Conservation (phyloP, 2,329 filamentous ascomycete species). For the Blastomyces gilchristii region DNA sequence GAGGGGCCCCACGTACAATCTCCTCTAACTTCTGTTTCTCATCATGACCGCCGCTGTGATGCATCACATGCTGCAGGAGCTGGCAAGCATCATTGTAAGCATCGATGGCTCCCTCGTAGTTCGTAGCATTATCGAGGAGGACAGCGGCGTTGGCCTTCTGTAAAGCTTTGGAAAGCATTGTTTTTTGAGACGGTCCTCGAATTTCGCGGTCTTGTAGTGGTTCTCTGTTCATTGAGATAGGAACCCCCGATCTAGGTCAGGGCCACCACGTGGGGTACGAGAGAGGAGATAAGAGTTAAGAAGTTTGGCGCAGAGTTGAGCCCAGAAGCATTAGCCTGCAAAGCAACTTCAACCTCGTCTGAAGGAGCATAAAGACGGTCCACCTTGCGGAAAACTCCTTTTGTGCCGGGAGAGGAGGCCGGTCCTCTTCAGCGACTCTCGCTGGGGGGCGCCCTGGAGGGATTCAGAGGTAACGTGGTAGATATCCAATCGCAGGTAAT, state of each 20-base stretch:
- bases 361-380: background rate
- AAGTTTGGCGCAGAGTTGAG: background rate
- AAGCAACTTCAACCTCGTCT: background rate
- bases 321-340: background rate
- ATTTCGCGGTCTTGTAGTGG: slow-evolving; percentile 24
- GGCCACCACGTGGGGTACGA: background rate
- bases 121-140: slow-evolving; percentile 88
- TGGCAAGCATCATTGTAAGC: slow-evolving; percentile 87
- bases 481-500: background rate
- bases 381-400: background rate
- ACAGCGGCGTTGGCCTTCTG: slow-evolving; percentile 95
- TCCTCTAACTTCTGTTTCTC: slow-evolving; percentile 73
- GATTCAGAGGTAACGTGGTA: background rate
- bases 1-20: slow-evolving; percentile 56
- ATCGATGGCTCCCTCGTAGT: slow-evolving; percentile 81
- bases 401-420: background rate
- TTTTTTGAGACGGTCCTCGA: slow-evolving; percentile 65
- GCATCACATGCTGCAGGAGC: slow-evolving; percentile 76
- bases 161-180: slow-evolving; percentile 89
- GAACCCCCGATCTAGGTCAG: background rate
- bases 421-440: background rate
- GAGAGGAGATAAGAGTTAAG: background rate
- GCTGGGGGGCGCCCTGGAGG: background rate
- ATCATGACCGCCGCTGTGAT: slow-evolving; percentile 77
- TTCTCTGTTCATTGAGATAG: slow-evolving; percentile 4